Conservation (phyloP, 139 green algal species). For the Coelastrella sp. region DNA sequence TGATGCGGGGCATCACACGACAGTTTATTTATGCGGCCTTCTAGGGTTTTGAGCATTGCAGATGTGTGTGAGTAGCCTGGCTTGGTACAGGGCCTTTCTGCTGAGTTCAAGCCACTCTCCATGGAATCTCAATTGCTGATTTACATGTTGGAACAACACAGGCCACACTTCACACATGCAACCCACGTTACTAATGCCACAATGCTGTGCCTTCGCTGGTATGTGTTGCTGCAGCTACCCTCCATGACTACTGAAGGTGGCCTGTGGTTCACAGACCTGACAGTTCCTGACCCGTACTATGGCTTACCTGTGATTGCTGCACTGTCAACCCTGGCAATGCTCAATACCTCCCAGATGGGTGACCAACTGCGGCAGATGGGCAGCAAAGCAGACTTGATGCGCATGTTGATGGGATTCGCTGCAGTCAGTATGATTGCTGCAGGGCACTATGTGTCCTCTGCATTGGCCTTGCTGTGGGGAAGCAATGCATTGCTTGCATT, state of each 20-base stretch:
- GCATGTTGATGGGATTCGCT: constrained; percentile 73
- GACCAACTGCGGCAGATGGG: background rate
- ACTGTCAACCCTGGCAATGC: constrained; percentile 75
- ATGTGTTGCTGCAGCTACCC: constrained; percentile 63
- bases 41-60: too few species aligned
- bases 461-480: constrained; percentile 59
- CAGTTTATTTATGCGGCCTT: too few species aligned
- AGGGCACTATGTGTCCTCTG: constrained; percentile 69
- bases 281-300: constrained; percentile 81
- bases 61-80: too few species aligned
- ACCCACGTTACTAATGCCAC: background rate
- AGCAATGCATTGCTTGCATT: constrained; percentile 55
- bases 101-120: too few species aligned
- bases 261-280: constrained; percentile 91
- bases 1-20: too few species aligned
- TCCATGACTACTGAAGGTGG: constrained; percentile 76
- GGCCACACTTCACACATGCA: background rate
- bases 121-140: too few species aligned
- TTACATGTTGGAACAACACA: too few species aligned
- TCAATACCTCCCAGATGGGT: constrained; percentile 75
- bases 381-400: constrained; percentile 57
- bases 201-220: background rate
- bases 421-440: constrained; percentile 78
- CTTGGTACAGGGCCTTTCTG: too few species aligned
- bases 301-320: constrained; percentile 80